These are phyloP conservation scores for Comarum palustre DNA, from an alignment of 306 rosid species.

Conservation along the genomic window DNA sequence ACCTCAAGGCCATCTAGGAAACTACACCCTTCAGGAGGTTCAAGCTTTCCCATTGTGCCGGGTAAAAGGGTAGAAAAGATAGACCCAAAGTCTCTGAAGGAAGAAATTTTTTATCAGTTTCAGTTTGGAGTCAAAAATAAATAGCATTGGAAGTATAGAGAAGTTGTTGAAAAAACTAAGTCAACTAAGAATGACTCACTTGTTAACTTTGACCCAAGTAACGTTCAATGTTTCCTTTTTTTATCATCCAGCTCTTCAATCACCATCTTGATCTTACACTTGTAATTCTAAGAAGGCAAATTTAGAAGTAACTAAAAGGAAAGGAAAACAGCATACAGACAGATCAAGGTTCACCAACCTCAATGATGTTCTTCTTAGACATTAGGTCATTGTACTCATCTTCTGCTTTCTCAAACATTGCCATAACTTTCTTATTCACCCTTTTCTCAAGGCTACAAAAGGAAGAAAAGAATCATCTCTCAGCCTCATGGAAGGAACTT, in stretches of 20 bases:
- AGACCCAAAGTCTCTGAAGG: conserved; percentile 85
- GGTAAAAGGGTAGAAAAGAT: conserved; percentile 90
- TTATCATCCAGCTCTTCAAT: conserved; percentile 97
- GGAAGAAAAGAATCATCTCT: conserved; percentile 9
- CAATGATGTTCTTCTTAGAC: conserved; percentile 92
- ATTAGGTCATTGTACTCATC: conserved; percentile 93
- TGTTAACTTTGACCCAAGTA: conserved; percentile 91
- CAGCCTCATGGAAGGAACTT: conserved; percentile 17
- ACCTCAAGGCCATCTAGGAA: conserved; percentile 98
- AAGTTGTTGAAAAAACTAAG: background rate
- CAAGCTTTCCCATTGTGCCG: conserved; percentile 90
- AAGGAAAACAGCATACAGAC: conserved; percentile 18
- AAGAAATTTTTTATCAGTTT: conserved; percentile 16
- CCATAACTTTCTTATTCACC: conserved; percentile 98
- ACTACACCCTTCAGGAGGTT: conserved; percentile 91
- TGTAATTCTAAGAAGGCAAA: conserved; percentile 65
- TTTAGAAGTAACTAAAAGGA: conserved; percentile 31
- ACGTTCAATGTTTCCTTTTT: conserved; percentile 85
- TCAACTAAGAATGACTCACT: conserved; percentile 35
- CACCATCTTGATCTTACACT: conserved; percentile 91
- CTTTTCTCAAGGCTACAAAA: conserved; percentile 91
- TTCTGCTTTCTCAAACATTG: conserved; percentile 99
- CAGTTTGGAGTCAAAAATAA: conserved; percentile 10
- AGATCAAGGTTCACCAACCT: conserved; percentile 47
- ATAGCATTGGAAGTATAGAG: conserved; percentile 15